Conservation (phyloP, 305 asterid genomes). For the Fraxinus nigra region DNA sequence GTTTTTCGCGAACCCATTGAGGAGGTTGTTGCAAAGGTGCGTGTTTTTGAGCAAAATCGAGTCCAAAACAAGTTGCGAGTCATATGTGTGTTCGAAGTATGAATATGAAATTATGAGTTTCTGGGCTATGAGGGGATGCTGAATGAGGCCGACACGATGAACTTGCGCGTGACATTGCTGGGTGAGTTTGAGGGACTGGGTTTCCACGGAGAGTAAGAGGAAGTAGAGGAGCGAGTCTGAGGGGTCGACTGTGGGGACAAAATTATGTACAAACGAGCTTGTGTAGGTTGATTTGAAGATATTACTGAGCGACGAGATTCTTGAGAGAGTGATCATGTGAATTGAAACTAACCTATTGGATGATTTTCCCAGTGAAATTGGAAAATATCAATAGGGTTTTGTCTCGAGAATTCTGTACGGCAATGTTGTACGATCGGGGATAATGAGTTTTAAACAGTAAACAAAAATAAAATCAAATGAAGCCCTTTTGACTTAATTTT, state of each 20-base stretch:
- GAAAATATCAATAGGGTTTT: neutral
- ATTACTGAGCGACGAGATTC: slow-evolving; percentile 23
- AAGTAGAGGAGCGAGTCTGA: slow-evolving; percentile 36
- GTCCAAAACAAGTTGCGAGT: slow-evolving; percentile 42
- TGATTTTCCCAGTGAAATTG: neutral
- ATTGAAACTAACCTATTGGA: slow-evolving; percentile 14
- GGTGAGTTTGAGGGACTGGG: slow-evolving; percentile 35
- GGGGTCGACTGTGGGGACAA: slow-evolving; percentile 28
- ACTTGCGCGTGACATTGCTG: slow-evolving; percentile 49
- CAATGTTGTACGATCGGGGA: neutral
- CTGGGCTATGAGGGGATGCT: slow-evolving; percentile 49
- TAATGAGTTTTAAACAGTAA: too few species aligned
- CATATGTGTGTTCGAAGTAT: slow-evolving; percentile 32
- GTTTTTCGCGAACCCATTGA: slow-evolving; percentile 54
- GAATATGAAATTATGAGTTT: slow-evolving; percentile 56
- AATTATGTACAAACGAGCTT: slow-evolving; percentile 18
- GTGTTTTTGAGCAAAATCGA: slow-evolving; percentile 39
- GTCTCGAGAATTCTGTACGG: neutral
- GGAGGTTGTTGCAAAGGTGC: slow-evolving; percentile 55
- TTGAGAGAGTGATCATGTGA: slow-evolving; percentile 41
- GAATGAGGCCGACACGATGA: slow-evolving; percentile 48
- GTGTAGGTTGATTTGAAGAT: slow-evolving; percentile 15
- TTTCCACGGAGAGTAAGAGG: slow-evolving; percentile 40
- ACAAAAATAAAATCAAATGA: too few species aligned
- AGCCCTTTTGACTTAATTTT: too few species aligned